phyloP scores from a whole-genome alignment of 163 green algal species.

The Scenedesmus sp. region DNA sequence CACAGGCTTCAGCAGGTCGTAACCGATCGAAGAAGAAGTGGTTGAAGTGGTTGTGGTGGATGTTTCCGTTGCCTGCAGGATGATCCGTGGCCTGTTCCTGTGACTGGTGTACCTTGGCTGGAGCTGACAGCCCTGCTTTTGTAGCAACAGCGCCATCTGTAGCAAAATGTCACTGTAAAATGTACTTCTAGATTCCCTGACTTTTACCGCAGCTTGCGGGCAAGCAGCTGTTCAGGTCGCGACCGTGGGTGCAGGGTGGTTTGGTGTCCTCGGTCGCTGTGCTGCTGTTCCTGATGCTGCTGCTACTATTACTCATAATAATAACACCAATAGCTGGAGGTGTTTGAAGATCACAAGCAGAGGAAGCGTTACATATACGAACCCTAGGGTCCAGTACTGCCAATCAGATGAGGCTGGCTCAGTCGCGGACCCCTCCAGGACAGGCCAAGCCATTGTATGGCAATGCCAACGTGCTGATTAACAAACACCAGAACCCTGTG shows the following conservation, averaged over 20 bases:
- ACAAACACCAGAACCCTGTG: no score
- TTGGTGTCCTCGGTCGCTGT: not conserved
- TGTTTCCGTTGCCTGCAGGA: conserved; percentile 10
- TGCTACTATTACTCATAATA: not conserved
- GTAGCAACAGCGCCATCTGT: not conserved
- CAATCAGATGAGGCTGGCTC: not conserved
- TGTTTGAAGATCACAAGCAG: not conserved
- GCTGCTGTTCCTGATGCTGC: not conserved
- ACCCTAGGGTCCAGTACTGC: not conserved
- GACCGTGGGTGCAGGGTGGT: not conserved
- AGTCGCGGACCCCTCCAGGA: no score
- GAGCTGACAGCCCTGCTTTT: conserved; percentile 32
- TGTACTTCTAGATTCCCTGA: not conserved
- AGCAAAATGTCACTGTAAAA: not conserved
- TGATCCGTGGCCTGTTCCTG: not conserved
- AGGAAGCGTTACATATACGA: not conserved
- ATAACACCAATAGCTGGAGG: not conserved
- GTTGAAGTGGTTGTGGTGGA: not conserved
- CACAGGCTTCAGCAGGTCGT: conserved; percentile 38
- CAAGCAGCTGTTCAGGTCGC: not conserved
- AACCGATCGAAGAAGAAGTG: not conserved
- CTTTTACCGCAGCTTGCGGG: not conserved
- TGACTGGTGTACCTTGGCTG: not conserved
- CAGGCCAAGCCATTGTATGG: no score
- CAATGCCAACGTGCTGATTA: no score